A percentile compares a stretch with the other conserved stretches of the same genome.
Evolutionary conservation across 371 early-diverging fungal species (phyloP).

Genomic region (Zopfochytrium polystomum): DNA sequence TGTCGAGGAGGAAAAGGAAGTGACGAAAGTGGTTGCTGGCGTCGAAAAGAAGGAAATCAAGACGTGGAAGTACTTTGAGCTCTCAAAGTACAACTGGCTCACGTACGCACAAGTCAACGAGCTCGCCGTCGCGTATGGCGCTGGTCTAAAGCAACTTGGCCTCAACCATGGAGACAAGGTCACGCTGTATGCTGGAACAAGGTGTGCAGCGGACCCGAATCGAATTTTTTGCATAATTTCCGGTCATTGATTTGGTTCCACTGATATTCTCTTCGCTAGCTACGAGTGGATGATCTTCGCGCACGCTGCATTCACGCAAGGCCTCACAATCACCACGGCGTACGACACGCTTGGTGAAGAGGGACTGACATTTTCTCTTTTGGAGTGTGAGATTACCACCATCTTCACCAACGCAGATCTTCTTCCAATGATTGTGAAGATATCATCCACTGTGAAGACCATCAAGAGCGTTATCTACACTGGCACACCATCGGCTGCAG

Average conservation of each 20-base stretch:
- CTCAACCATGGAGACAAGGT: constrained; percentile 60
- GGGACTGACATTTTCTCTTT: constrained; percentile 79
- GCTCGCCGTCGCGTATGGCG: constrained; percentile 51
- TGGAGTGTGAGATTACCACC: constrained; percentile 73
- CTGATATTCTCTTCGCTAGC: constrained; percentile 31
- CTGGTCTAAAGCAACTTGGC: constrained; percentile 68
- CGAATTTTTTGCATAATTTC: too few relatives aligned
- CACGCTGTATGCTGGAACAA: constrained; percentile 74
- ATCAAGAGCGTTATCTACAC: constrained; percentile 73
- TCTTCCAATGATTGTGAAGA: constrained; percentile 59
- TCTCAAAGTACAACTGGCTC: constrained; percentile 64
- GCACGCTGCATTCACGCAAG: constrained; percentile 68
- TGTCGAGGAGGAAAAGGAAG: constrained; percentile 73
- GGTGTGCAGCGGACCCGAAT: constrained; percentile 44
- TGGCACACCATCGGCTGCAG: constrained; percentile 55
- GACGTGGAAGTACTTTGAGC: constrained; percentile 76
- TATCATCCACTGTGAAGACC: constrained; percentile 53
- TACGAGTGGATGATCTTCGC: constrained; percentile 72
- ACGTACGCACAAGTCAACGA: constrained; percentile 61
- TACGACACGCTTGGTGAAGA: constrained; percentile 89
- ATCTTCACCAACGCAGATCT: constrained; percentile 82
- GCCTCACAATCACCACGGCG: constrained; percentile 76
- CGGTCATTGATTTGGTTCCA: background rate
- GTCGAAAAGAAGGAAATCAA: constrained; percentile 64
- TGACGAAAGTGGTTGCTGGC: constrained; percentile 61